Evolutionary conservation across 371 early-diverging fungal species (phyloP), one percentile per base, ranked within the genome.

Genomic region (Mucor saturninus): DNA sequence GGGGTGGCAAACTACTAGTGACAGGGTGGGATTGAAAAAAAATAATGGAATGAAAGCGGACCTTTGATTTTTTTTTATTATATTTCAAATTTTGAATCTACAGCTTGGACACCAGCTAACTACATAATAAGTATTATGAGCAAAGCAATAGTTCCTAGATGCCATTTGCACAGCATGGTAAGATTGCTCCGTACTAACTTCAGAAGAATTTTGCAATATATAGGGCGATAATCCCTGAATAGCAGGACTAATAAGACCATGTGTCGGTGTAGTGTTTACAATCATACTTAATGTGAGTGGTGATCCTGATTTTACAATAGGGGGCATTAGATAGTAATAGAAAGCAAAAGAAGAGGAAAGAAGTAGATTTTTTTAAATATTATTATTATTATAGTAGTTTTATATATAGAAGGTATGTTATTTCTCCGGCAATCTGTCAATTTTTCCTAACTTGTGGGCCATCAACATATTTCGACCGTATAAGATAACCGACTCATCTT

Each of bases 111-210:
- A 64, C 64, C 64, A 64, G 28, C 64, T 64, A n/a, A 52, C 51
- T 10, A 64, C 45, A 28, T 58, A 57, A n/a, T 64, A 64, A 3
- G 58, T 64, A 5, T 64, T 57, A 32, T 64, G 64, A 11, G 64
- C 57, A 57, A 64, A 57, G 38, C 64, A 64, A 13, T 64, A 64
- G 15, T 64, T 64, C 52, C 51, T 64, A 6, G 64, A 58, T 5
- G 58, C 64, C 52, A 64, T 64, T 45, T 64, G 64, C 6, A 64
- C 64, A 3, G 64, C 57, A 45, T 64, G 64, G 8, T 64, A 64
- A 28, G 64, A 35, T 57, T 64, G 64, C 13, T 64, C 64, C 38
- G 58, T 38, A 29, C 26, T 43, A 42, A n/a, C 37, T 37, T 57
- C 52, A 40, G 51, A 42, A 9, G 45, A 57, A 14, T 31, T 42